These are phyloP conservation scores for Parasarocladium wereldwijsianum DNA, from an alignment of 2,329 filamentous ascomycete species.

Conservation along the genomic window DNA sequence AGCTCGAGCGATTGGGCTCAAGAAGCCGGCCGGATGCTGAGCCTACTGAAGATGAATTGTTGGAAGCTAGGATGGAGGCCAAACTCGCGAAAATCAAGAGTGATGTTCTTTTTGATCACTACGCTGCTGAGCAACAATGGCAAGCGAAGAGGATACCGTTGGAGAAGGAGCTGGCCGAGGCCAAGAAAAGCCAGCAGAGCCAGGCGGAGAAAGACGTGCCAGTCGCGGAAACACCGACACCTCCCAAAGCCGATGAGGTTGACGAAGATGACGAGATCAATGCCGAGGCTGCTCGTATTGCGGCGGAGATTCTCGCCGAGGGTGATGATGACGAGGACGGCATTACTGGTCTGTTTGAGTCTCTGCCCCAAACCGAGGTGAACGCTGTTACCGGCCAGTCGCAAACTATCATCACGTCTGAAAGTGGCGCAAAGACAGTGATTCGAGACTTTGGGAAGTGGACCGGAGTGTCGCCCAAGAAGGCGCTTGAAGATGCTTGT, in stretches of 20 bases:
- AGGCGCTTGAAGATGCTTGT: constrained; percentile 76
- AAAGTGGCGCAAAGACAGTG: constrained; percentile 38
- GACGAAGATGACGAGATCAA: constrained; percentile 29
- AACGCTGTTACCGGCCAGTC: constrained; percentile 44
- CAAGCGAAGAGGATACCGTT: constrained; percentile 40
- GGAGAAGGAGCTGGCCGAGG: constrained; percentile 44
- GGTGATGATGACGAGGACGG: constrained; percentile 35
- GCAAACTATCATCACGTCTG: constrained; percentile 36
- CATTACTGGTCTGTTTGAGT: constrained; percentile 36
- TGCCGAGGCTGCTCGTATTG: constrained; percentile 42
- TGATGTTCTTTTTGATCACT: constrained; percentile 60
- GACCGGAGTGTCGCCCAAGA: constrained; percentile 59
- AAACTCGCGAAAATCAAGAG: constrained; percentile 67
- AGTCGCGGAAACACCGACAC: too few species aligned
- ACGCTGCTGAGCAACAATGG: constrained; percentile 52
- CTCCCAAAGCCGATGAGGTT: constrained; percentile 10
- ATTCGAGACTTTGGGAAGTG: constrained; percentile 77
- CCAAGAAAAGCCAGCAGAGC: constrained; percentile 21
- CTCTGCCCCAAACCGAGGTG: constrained; percentile 44
- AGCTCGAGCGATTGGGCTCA: constrained; percentile 30
- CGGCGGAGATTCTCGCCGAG: constrained; percentile 42
- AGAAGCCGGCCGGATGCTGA: constrained; percentile 9
- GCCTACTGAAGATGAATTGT: constrained; percentile 20
- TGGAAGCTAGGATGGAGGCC: constrained; percentile 50
- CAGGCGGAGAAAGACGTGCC: constrained; percentile 10